These are phyloP conservation scores for Oryza glaberrima DNA, from an alignment of 176 grass and related monocot species.

Conservation along the genomic window DNA sequence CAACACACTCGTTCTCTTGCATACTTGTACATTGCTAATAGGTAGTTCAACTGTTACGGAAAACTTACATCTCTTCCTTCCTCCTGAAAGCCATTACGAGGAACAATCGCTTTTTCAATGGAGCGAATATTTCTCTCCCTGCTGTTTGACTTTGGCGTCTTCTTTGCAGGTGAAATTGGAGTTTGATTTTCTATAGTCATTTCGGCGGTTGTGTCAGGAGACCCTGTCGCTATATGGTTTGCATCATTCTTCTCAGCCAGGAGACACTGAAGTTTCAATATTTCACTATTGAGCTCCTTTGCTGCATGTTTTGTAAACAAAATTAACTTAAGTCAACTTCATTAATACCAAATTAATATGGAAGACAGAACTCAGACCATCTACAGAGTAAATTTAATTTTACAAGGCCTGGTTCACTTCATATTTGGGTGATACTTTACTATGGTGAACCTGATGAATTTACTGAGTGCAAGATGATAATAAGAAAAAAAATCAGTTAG, in stretches of 20 bases:
- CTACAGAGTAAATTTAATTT: slow-evolving; percentile 18
- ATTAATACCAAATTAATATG: not conserved
- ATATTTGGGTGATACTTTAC: not conserved
- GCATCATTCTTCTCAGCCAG: slow-evolving; percentile 53
- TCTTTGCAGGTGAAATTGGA: slow-evolving; percentile 22
- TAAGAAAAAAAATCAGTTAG: not conserved
- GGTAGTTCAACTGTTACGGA: slow-evolving; percentile 7
- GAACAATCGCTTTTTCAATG: slow-evolving; percentile 8
- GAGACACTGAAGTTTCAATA: slow-evolving; percentile 53
- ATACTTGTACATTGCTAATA: slow-evolving; percentile 32
- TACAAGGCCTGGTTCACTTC: not conserved
- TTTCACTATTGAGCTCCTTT: slow-evolving; percentile 62
- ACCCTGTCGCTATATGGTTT: not conserved
- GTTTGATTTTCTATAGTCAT: slow-evolving; percentile 1
- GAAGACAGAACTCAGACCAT: not conserved
- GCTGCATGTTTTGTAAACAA: slow-evolving; percentile 44
- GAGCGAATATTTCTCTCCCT: not conserved
- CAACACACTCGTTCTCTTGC: slow-evolving; percentile 9
- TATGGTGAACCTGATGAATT: not conserved
- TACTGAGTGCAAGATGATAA: too few species aligned
- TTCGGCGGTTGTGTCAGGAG: slow-evolving; percentile 23
- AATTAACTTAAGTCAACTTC: slow-evolving; percentile 9
- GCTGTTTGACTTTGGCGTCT: slow-evolving; percentile 21
- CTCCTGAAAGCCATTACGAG: slow-evolving; percentile 17
- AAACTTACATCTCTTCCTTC: slow-evolving; percentile 40